Conservation (phyloP, 2,329 filamentous ascomycete genomes). For the Aspergillus hortae region DNA sequence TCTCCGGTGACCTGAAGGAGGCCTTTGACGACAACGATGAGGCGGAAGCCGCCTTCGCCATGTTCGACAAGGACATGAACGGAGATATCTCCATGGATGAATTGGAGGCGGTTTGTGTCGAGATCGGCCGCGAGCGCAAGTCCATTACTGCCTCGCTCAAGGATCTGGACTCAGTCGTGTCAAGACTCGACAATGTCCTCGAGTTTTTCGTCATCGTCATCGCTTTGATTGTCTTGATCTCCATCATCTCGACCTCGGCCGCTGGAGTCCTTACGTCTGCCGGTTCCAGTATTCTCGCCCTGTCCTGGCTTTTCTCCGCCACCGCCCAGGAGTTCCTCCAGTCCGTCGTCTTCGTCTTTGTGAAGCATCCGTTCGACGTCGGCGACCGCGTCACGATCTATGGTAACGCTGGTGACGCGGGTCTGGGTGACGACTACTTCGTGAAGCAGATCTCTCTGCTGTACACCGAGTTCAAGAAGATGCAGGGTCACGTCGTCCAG, state of each 20-base stretch:
- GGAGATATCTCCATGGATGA: conserved; percentile 96
- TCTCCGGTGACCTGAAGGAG: conserved; percentile 70
- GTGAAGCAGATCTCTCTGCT: conserved; percentile 90
- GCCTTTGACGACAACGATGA: conserved; percentile 83
- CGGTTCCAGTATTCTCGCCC: conserved; percentile 78
- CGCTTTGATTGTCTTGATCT: conserved; percentile 79
- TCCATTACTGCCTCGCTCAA: conserved; percentile 92
- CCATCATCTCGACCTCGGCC: conserved; percentile 85
- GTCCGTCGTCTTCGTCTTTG: conserved; percentile 90
- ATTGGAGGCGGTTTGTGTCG: conserved; percentile 86
- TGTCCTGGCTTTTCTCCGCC: conserved; percentile 88
- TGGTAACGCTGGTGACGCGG: conserved; percentile 75
- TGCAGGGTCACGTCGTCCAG: conserved; percentile 94
- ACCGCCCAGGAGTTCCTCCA: conserved; percentile 94
- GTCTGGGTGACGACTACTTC: conserved; percentile 88
- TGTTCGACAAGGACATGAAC: conserved; percentile 96
- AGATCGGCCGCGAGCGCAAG: conserved; percentile 91
- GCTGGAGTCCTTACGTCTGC: conserved; percentile 85
- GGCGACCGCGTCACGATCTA: conserved; percentile 91
- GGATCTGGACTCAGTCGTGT: conserved; percentile 88
- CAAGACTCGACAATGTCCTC: conserved; percentile 84
- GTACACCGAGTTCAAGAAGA: conserved; percentile 98
- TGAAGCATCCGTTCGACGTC: conserved; percentile 96
- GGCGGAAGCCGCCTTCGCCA: conserved; percentile 79
- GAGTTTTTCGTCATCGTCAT: conserved; percentile 81